These are phyloP conservation scores for Leucocoprinus sp. DNA, from an alignment of 768 basidiomycete genomes.

Conservation along the genomic window DNA sequence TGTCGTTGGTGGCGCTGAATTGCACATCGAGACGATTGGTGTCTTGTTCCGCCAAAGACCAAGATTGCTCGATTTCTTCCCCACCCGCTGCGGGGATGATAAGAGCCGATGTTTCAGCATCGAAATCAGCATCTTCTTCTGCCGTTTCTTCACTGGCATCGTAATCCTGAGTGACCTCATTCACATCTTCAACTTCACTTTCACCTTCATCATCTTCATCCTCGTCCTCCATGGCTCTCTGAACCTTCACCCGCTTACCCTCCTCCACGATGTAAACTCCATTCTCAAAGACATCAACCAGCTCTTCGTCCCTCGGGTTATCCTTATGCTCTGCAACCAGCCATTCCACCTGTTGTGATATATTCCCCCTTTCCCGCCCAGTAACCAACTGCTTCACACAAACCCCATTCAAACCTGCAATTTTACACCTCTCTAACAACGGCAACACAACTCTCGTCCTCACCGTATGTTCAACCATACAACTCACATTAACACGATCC, in stretches of 20 bases:
- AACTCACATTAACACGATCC: constrained; percentile 14
- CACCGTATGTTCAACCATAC: constrained; percentile 5
- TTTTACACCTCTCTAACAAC: constrained; percentile 20
- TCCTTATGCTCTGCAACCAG: constrained; percentile 24
- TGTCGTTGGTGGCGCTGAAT: neutral
- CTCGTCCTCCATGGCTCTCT: constrained; percentile 21
- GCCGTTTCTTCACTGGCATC: no score
- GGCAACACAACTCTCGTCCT: constrained; percentile 18
- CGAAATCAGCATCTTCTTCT: no score
- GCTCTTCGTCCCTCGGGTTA: constrained; percentile 23
- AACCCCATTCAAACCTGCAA: constrained; percentile 21
- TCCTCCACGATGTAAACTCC: constrained; percentile 22
- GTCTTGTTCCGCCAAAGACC: no score
- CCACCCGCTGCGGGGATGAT: no score
- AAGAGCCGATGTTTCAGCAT: no score
- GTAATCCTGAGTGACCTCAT: no score
- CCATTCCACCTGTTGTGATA: constrained; percentile 23
- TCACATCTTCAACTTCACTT: constrained; percentile 17
- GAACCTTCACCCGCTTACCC: constrained; percentile 19
- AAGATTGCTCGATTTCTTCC: no score
- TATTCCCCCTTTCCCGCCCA: constrained; percentile 9
- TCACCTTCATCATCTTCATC: constrained; percentile 21
- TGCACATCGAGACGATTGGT: neutral
- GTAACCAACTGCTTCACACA: constrained; percentile 9
- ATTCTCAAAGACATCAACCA: constrained; percentile 30